A percentile compares a stretch with the other conserved stretches of the same genome.
Conservation (phyloP, 257 asterid genomes). For the Solanum chiquidenum region DNA sequence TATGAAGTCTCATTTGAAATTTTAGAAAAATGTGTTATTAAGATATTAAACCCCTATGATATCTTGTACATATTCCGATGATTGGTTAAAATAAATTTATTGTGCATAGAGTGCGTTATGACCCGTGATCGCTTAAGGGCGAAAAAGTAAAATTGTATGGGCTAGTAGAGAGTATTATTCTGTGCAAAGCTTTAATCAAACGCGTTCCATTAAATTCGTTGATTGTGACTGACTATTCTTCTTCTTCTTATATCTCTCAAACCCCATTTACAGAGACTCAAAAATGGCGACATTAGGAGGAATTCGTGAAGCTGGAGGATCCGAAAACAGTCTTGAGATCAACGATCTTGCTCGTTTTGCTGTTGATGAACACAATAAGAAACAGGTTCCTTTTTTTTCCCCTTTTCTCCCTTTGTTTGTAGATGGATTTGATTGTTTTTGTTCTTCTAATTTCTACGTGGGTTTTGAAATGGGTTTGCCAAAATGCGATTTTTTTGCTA, state of each 20-base stretch:
- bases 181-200: background rate
- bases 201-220: background rate
- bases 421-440: background rate
- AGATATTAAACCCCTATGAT: too few species aligned
- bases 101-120: too few species aligned
- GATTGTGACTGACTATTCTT: background rate
- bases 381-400: slow-evolving; percentile 27
- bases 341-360: slow-evolving; percentile 75
- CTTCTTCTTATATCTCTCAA: background rate
- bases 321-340: slow-evolving; percentile 59
- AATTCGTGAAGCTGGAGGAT: slow-evolving; percentile 36
- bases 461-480: background rate
- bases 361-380: slow-evolving; percentile 55
- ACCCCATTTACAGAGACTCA: background rate
- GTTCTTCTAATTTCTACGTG: background rate
- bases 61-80: too few species aligned
- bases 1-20: background rate
- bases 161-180: background rate
- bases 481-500: too few species aligned
- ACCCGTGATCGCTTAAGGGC: fast-evolving
- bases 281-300: slow-evolving; percentile 48
- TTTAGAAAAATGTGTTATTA: too few species aligned
- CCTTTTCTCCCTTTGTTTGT: background rate
- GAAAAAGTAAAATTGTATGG: too few species aligned
- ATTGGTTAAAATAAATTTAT: too few species aligned